Percentiles rank a stretch among this genome's conserved stretches.
phyloP scores from a whole-genome alignment of 2,329 filamentous ascomycete species.

The Ophiostoma triangulosporum region DNA sequence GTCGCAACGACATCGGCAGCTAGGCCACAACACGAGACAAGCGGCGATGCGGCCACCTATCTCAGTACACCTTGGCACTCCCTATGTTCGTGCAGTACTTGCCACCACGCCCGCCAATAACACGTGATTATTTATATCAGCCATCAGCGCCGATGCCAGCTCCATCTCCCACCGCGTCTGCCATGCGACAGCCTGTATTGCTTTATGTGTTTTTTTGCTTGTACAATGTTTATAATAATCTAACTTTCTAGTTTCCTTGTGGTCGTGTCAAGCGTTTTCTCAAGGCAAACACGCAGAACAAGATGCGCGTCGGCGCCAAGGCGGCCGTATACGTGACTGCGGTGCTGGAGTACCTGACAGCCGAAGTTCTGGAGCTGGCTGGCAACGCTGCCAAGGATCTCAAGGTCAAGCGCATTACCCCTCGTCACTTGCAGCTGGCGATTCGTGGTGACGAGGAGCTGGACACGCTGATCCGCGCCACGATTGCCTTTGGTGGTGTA shows the following conservation, averaged over 20 bases:
- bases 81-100: too few relatives aligned
- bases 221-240: background rate
- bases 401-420: slow-evolving; percentile 99
- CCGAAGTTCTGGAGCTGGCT: slow-evolving; percentile 93
- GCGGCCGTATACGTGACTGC: slow-evolving; percentile 97
- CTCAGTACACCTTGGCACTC: too few relatives aligned
- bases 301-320: slow-evolving; percentile 98
- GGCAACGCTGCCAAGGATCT: slow-evolving; percentile 98
- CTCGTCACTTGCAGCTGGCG: slow-evolving; percentile 91
- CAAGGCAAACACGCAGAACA: slow-evolving; percentile 98
- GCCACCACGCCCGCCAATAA: too few relatives aligned
- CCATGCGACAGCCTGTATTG: too few relatives aligned
- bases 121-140: too few relatives aligned
- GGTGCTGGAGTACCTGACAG: slow-evolving; percentile 94
- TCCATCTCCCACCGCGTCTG: background rate
- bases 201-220: background rate
- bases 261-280: slow-evolving; percentile 99
- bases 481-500: slow-evolving; percentile 96
- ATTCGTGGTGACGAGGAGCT: slow-evolving; percentile 98
- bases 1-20: background rate
- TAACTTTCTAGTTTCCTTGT: slow-evolving; percentile 69
- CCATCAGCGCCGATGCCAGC: too few relatives aligned
- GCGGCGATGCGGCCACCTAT: too few relatives aligned
- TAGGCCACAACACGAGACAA: too few relatives aligned
- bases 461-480: slow-evolving; percentile 92